Percentiles rank a stretch among this genome's conserved stretches.
phyloP scores from a whole-genome alignment of 1,284 basidiomycete genomes.

The Tylopilus sp. region DNA sequence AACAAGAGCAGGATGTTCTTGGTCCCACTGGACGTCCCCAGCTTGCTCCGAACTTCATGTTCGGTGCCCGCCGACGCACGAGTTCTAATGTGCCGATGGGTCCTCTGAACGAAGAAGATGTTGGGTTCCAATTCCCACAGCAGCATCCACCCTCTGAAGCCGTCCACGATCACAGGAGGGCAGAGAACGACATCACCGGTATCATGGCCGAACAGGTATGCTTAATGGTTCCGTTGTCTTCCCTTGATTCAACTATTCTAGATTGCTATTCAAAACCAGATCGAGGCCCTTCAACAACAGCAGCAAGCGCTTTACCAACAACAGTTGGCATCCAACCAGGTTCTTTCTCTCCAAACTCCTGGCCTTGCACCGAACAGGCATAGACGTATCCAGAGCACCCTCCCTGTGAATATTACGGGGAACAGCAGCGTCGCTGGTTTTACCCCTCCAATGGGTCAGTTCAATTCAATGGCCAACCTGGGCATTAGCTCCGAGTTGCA shows the following conservation, averaged over 20 bases:
- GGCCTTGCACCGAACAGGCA: constrained; percentile 71
- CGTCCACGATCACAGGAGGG: constrained; percentile 49
- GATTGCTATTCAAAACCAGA: constrained; percentile 88
- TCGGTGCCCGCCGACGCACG: constrained; percentile 68
- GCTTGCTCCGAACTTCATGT: constrained; percentile 85
- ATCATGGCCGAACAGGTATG: constrained; percentile 88
- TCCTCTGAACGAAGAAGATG: constrained; percentile 74
- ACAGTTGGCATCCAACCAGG: constrained; percentile 75
- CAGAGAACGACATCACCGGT: constrained; percentile 72
- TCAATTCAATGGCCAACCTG: constrained; percentile 53
- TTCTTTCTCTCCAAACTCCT: constrained; percentile 65
- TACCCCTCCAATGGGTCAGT: constrained; percentile 66
- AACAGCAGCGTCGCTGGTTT: constrained; percentile 43
- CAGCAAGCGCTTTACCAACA: constrained; percentile 86
- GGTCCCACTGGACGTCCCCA: constrained; percentile 85
- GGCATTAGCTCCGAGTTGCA: constrained; percentile 65
- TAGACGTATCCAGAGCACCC: constrained; percentile 86
- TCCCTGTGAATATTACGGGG: constrained; percentile 56
- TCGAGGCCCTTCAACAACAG: constrained; percentile 86
- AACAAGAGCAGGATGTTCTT: constrained; percentile 63
- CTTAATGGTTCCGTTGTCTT: not conserved
- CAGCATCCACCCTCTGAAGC: constrained; percentile 40
- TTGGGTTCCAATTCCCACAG: constrained; percentile 79
- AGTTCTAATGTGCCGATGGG: constrained; percentile 51
- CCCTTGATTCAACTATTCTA: constrained; percentile 34